phyloP scores from a whole-genome alignment of 495 filamentous ascomycete species.

The Penicillium angulare region DNA sequence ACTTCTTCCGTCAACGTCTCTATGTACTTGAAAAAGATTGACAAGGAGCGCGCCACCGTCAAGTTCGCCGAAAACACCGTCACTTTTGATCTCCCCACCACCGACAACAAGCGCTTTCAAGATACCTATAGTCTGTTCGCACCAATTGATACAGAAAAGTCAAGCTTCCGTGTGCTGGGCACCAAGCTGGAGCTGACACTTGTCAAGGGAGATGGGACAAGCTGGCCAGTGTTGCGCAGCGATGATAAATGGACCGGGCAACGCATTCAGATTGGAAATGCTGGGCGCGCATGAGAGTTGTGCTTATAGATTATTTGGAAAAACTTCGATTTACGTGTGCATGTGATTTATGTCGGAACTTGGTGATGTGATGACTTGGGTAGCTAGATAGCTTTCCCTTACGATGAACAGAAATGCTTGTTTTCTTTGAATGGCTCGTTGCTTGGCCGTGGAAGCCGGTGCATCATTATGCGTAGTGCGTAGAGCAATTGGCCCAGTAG shows the following conservation, averaged over 20 bases:
- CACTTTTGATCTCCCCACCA: constrained; percentile 76
- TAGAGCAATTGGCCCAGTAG: too few species aligned
- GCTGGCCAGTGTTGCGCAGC: constrained; percentile 87
- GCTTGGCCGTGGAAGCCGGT: too few species aligned
- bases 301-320: constrained; percentile 6
- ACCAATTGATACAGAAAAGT: constrained; percentile 68
- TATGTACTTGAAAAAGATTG: constrained; percentile 95
- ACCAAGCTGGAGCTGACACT: constrained; percentile 91
- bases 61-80: constrained; percentile 60
- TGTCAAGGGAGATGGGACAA: constrained; percentile 74
- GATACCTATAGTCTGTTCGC: constrained; percentile 73
- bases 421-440: neutral
- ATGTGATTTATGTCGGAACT: neutral
- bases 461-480: too few species aligned
- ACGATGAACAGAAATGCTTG: neutral
- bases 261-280: constrained; percentile 78
- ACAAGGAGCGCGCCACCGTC: constrained; percentile 72
- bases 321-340: constrained; percentile 1
- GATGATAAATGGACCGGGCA: constrained; percentile 76
- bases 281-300: constrained; percentile 58
- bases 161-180: constrained; percentile 81
- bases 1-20: constrained; percentile 79
- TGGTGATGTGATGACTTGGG: constrained; percentile 8
- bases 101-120: constrained; percentile 80
- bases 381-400: constrained; percentile 6